Percentiles rank a stretch among this genome's conserved stretches.
Conservation (phyloP, 2,329 filamentous ascomycete species). For the Ramularia endophylla region DNA sequence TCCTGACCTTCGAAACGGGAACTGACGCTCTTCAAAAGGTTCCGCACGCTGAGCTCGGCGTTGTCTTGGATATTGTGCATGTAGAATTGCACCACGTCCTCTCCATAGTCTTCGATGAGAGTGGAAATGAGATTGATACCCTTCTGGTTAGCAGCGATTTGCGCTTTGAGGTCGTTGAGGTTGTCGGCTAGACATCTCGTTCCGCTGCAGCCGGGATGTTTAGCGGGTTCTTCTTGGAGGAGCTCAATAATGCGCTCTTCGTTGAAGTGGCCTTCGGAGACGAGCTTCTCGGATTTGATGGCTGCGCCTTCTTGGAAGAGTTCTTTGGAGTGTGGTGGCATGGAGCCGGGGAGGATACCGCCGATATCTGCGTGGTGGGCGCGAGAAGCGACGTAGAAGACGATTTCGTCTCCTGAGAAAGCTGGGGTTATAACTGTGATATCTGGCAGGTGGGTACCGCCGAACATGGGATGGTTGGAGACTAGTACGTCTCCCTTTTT, state of each 20-base stretch:
- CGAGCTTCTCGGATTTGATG: constrained; percentile 59
- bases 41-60: constrained; percentile 68
- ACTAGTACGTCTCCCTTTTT: constrained; percentile 76
- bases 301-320: constrained; percentile 52
- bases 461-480: constrained; percentile 78
- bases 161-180: constrained; percentile 78
- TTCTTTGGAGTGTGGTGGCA: constrained; percentile 68
- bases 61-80: constrained; percentile 80
- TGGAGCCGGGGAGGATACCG: constrained; percentile 73
- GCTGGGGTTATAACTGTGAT: constrained; percentile 77
- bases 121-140: constrained; percentile 71
- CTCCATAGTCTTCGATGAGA: constrained; percentile 71
- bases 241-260: constrained; percentile 65
- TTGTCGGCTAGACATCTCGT: constrained; percentile 77
- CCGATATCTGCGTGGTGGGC: constrained; percentile 83
- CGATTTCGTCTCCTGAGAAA: constrained; percentile 67
- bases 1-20: constrained; percentile 62
- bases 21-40: constrained; percentile 66
- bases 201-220: constrained; percentile 69
- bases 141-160: constrained; percentile 81
- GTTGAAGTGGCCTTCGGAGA: constrained; percentile 70
- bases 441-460: constrained; percentile 77
- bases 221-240: constrained; percentile 65
- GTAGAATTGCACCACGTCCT: constrained; percentile 72
- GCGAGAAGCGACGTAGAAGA: constrained; percentile 76